Conservation (phyloP, 2,329 filamentous ascomycete genomes). For the Colletotrichum noveboracense region DNA sequence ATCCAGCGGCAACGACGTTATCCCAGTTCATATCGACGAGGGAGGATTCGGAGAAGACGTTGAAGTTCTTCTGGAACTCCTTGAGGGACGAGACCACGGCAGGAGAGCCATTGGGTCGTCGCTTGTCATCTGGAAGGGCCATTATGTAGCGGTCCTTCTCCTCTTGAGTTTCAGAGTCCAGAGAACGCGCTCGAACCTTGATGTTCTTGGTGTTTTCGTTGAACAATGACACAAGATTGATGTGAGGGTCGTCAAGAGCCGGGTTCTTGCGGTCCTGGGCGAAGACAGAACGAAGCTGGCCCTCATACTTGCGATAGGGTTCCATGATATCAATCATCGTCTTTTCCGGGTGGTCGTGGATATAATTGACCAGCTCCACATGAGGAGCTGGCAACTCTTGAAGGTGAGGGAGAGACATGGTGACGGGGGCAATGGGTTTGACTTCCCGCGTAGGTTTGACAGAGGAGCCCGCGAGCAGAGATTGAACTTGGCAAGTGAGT, state of each 20-base stretch:
- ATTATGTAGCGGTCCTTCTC: slow-evolving; percentile 74
- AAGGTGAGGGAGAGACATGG: slow-evolving; percentile 42
- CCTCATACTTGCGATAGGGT: slow-evolving; percentile 73
- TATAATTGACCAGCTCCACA: slow-evolving; percentile 53
- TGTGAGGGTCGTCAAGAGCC: slow-evolving; percentile 56
- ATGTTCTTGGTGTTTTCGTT: slow-evolving; percentile 59
- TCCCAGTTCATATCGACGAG: slow-evolving; percentile 79
- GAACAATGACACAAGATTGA: slow-evolving; percentile 74
- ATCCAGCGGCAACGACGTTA: slow-evolving; percentile 83
- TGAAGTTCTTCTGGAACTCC: slow-evolving; percentile 81
- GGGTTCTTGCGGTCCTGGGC: slow-evolving; percentile 70
- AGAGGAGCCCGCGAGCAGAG: too few relatives aligned
- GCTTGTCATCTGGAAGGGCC: slow-evolving; percentile 65
- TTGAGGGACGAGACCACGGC: slow-evolving; percentile 71
- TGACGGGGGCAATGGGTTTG: not conserved
- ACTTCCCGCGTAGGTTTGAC: not conserved
- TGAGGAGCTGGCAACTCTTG: slow-evolving; percentile 53
- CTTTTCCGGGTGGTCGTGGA: slow-evolving; percentile 57
- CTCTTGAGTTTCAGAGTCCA: slow-evolving; percentile 60
- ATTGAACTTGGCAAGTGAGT: not conserved
- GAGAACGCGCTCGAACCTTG: slow-evolving; percentile 66
- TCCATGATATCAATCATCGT: slow-evolving; percentile 63
- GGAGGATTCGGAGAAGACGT: slow-evolving; percentile 80
- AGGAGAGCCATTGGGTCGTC: slow-evolving; percentile 65
- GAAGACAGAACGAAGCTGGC: slow-evolving; percentile 68